Evolutionary conservation across 176 grass and related monocot species (phyloP), one percentile per base, ranked within the genome.

Genomic region (Triticum dicoccoides): DNA sequence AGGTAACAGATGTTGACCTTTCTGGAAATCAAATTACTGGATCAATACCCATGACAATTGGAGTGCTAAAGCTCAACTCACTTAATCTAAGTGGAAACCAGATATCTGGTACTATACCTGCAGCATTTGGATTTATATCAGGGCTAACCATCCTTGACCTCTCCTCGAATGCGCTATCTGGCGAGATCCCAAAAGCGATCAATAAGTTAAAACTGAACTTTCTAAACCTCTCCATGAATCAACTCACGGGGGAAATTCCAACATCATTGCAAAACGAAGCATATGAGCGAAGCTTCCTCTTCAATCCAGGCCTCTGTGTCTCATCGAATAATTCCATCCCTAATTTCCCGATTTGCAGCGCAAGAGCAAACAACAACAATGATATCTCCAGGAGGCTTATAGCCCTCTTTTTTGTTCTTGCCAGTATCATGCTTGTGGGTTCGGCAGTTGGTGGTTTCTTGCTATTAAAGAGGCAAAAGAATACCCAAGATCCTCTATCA

Each of bases 11-110:
- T 39, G 87, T 95, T 2, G 51, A 69, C 35, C 82, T 92, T 47
- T 88, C 44, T 33, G 45, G 42, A 15, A 95, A 95, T 79, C 82
- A 79, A 78, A 84, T 94, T 51, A 81, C 65, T 15, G 90, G 90
- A 27, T 59, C 24, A 10, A 94, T 97, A 65, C 86, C 90, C 0
- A 15, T 79, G 14, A 9, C 79, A 24, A 83, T 92, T 38, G 81
- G 66, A 11, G 29, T 73, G n/a, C 64, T 90, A 17, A 17, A 20
- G 11, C 83, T 94, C 8, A 27, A 3, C 9, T 0, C 5, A n/a
- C 88, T 97, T 47, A 85, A 94, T 76, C 84, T 97, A 58, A 92
- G 88, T 37, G 11, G 86, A 47, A 97, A 97, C 66, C 72, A 62
- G 34, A 71, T 97, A 35, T 51, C 47, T 2, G 80, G 88, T 17